phyloP scores from a whole-genome alignment of 2,329 filamentous ascomycete species.

The Scortechinia acanthostroma region DNA sequence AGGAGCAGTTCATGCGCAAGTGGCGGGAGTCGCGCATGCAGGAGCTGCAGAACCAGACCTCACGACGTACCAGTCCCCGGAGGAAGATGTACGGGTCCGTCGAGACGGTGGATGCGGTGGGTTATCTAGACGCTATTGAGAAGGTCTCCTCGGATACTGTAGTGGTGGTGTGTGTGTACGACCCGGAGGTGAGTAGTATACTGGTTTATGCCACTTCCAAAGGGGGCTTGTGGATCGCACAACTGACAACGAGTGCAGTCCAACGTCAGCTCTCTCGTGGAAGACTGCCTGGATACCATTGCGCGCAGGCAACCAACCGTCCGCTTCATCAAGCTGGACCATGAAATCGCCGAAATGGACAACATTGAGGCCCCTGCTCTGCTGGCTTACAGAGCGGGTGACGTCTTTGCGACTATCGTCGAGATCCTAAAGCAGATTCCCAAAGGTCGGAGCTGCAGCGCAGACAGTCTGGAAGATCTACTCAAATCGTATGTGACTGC shows the following conservation, averaged over 20 bases:
- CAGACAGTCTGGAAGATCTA: background rate
- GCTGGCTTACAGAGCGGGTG: slow-evolving; percentile 53
- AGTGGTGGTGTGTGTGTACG: slow-evolving; percentile 60
- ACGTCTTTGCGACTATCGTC: slow-evolving; percentile 57
- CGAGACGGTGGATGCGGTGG: slow-evolving; percentile 51
- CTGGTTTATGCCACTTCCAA: background rate
- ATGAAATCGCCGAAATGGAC: slow-evolving; percentile 60
- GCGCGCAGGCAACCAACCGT: slow-evolving; percentile 46
- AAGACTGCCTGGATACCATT: slow-evolving; percentile 47
- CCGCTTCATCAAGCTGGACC: slow-evolving; percentile 56
- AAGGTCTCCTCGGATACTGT: slow-evolving; percentile 45
- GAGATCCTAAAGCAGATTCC: slow-evolving; percentile 51
- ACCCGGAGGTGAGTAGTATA: slow-evolving; percentile 40
- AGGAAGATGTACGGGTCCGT: slow-evolving; percentile 47
- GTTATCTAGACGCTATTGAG: slow-evolving; percentile 61
- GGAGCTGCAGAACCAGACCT: slow-evolving; percentile 40
- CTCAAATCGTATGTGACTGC: background rate
- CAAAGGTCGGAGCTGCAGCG: background rate
- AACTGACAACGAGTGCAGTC: too few relatives aligned
- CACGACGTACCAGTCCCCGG: slow-evolving; percentile 37
- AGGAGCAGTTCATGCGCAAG: slow-evolving; percentile 53
- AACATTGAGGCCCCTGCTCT: slow-evolving; percentile 51
- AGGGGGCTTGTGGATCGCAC: background rate
- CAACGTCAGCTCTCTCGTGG: slow-evolving; percentile 32
- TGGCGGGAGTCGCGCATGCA: slow-evolving; percentile 53